Conservation (phyloP, 2,329 filamentous ascomycete species). For the Cercospora zeae-maydis region DNA sequence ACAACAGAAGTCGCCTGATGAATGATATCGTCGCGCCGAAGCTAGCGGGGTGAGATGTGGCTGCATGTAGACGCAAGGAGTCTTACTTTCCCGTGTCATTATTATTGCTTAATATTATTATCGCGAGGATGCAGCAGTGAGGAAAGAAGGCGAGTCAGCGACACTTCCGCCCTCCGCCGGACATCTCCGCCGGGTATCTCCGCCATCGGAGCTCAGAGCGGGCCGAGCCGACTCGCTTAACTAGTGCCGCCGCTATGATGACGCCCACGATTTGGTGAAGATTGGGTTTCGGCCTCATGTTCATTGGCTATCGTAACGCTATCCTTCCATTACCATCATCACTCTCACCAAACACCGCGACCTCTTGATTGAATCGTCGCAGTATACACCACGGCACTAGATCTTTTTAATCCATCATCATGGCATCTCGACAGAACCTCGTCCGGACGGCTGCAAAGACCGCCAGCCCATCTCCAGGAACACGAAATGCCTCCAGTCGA, state of each 20-base stretch:
- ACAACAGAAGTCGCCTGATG: too few relatives aligned
- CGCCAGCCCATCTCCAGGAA: slow-evolving; percentile 11
- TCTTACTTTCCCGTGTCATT: too few relatives aligned
- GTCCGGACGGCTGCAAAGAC: slow-evolving; percentile 22
- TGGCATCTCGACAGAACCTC: slow-evolving; percentile 24
- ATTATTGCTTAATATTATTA: too few relatives aligned
- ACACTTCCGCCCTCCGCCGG: background rate
- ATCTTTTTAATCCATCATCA: background rate
- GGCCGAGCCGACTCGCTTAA: background rate
- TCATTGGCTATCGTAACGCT: slow-evolving; percentile 4
- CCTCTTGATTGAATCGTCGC: slow-evolving; percentile 15
- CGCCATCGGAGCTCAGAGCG: background rate
- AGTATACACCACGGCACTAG: background rate
- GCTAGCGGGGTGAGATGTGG: too few relatives aligned
- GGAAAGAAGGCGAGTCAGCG: too few relatives aligned
- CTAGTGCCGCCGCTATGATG: background rate
- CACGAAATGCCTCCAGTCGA: slow-evolving; percentile 23
- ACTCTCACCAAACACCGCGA: background rate
- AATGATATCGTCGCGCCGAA: too few relatives aligned
- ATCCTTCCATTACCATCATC: background rate
- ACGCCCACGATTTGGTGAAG: slow-evolving; percentile 4
- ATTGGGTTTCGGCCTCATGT: slow-evolving; percentile 2
- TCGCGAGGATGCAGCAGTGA: too few relatives aligned
- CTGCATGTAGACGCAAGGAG: too few relatives aligned
- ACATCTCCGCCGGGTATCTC: too few relatives aligned